Evolutionary conservation across 208 protist genomes (phyloP).

Genomic region (Trypanosoma vivax): DNA sequence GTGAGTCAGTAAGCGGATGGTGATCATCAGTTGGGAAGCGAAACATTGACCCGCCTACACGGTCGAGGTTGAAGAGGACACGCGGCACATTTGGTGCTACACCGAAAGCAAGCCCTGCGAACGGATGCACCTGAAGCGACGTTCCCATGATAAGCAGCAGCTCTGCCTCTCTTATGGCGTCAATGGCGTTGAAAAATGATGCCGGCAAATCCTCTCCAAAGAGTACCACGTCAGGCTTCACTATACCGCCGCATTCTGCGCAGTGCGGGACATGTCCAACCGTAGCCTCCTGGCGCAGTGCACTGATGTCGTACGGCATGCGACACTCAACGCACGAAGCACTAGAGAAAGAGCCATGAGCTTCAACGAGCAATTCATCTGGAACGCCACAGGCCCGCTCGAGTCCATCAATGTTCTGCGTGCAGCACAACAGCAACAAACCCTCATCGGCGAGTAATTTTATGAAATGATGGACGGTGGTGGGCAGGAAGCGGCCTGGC

Average conservation of each 20-base stretch:
- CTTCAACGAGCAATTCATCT: conserved; percentile 85
- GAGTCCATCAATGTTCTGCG: conserved; percentile 97
- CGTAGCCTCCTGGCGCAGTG: conserved; percentile 27
- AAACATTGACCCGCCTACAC: conserved; percentile 68
- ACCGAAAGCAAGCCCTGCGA: conserved; percentile 70
- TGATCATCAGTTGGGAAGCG: conserved; percentile 45
- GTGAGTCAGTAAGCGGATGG: neutral
- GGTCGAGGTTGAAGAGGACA: conserved; percentile 87
- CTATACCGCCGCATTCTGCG: conserved; percentile 49
- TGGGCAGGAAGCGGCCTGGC: conserved; percentile 78
- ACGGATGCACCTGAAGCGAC: conserved; percentile 92
- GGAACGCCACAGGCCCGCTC: conserved; percentile 82
- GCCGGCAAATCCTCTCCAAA: conserved; percentile 93
- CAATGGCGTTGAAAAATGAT: conserved; percentile 62
- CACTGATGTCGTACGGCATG: conserved; percentile 33
- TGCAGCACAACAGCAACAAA: conserved; percentile 89
- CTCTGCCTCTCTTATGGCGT: conserved; percentile 78
- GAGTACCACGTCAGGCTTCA: conserved; percentile 96
- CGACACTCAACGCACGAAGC: conserved; percentile 85
- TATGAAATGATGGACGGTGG: conserved; percentile 91
- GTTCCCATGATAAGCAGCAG: conserved; percentile 94
- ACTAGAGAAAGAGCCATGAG: conserved; percentile 91
- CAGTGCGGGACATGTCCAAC: conserved; percentile 55
- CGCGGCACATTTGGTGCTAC: conserved; percentile 64
- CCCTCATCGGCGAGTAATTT: conserved; percentile 88